Conservation (phyloP, 495 filamentous ascomycete species). For the Hypoxylon fuscum region DNA sequence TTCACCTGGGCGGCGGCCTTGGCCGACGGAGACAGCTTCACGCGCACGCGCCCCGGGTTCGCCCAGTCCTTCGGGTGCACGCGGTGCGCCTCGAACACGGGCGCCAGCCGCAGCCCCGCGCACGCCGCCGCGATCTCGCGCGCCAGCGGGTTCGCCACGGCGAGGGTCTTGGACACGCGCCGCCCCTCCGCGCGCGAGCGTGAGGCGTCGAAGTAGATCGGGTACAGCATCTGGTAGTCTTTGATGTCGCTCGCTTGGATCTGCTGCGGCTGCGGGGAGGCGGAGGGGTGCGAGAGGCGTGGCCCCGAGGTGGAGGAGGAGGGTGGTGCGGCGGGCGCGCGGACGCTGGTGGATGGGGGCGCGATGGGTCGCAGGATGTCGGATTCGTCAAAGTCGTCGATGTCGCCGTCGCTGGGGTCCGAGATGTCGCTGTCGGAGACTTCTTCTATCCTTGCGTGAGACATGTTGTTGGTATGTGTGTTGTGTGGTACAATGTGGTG, state of each 20-base stretch:
- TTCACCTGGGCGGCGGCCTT: constrained; percentile 62
- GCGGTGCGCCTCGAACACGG: constrained; percentile 90
- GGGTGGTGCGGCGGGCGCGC: constrained; percentile 42
- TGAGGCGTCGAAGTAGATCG: constrained; percentile 86
- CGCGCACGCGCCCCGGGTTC: constrained; percentile 89
- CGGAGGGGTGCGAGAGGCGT: constrained; percentile 33
- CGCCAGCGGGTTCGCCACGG: constrained; percentile 86
- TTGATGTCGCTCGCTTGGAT: constrained; percentile 57
- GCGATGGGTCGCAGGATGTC: constrained; percentile 52
- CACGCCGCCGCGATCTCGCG: constrained; percentile 89
- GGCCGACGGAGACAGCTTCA: constrained; percentile 64
- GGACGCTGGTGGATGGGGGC: constrained; percentile 7
- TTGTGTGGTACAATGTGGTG: constrained; percentile 5
- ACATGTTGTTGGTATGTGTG: constrained; percentile 67
- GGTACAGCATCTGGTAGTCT: constrained; percentile 89
- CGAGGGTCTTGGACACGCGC: constrained; percentile 73
- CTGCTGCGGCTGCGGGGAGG: constrained; percentile 45
- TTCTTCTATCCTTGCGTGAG: constrained; percentile 88
- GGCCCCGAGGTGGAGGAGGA: constrained; percentile 17
- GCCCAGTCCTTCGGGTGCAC: constrained; percentile 96
- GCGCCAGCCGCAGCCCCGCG: constrained; percentile 72
- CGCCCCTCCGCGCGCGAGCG: constrained; percentile 81
- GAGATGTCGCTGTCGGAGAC: constrained; percentile 79
- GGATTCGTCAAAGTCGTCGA: constrained; percentile 62
- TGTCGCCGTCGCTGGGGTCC: constrained; percentile 76